Evolutionary conservation across 1,284 basidiomycete species (phyloP), one percentile per base, ranked within the genome.

Genomic region (Moesziomyces aphidis): DNA sequence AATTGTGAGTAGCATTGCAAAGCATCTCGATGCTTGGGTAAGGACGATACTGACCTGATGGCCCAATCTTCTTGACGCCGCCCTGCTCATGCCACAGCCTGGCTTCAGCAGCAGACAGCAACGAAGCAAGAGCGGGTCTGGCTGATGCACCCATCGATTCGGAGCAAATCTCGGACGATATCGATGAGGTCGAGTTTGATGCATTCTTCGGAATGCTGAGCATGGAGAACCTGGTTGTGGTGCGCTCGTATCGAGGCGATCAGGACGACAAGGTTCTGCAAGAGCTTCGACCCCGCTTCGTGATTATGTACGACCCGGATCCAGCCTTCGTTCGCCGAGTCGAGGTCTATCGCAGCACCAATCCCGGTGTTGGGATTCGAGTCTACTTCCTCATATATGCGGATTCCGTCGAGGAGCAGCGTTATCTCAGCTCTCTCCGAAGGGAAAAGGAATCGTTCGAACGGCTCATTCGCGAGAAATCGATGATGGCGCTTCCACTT

Each of bases 381-480:
- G 92, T 97, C 4, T 99, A 99, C 85, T 95, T 98, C 84, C 91
- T 98, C 90, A 88, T 94, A 21, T 98, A 98, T 85, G 89, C 90
- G 53, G 90, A 93, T 77, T 96, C 93, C 50, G 93, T 93, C 71
- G 97, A 99, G 83, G 96, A 99, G 81, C 94, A 97, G 84, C 92
- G 93, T 79, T 99, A 97, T 85, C 88, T 99, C 24, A 92, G 92
- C 39, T 91, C 91, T 1, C 89, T 97, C 53, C 87, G 94, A 50
- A 89, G 91, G 68, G 96, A 99, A 86, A 97, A 97, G 83, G 93
- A 97, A 63, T 90, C 95, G 0, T 99, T 99, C 82, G 93, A 97
- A 85, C 88, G 91, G 61, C 86, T 99, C 26, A 98, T 99, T 83
- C 92, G 91, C 75, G 95, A 98, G 85, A 90, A 93, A 57, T 93